These are phyloP conservation scores for Acacia melanoxylon DNA, from an alignment of 306 rosid genomes.

Conservation along the genomic window DNA sequence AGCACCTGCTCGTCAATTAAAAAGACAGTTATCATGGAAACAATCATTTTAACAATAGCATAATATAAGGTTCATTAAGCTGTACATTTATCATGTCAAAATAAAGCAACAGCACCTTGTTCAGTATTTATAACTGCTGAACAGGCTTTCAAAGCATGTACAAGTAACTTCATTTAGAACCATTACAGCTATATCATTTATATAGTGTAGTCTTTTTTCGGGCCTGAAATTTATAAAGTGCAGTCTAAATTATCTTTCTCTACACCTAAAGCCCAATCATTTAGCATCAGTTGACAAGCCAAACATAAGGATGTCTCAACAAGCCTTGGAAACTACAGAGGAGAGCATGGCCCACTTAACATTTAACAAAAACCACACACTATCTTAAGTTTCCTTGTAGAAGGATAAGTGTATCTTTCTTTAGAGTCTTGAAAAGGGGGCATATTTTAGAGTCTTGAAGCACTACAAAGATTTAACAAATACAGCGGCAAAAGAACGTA, in stretches of 20 bases:
- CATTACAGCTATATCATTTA: neutral
- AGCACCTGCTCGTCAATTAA: slow-evolving; percentile 64
- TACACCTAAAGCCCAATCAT: neutral
- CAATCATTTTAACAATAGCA: slow-evolving; percentile 3
- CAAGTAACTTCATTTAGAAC: neutral
- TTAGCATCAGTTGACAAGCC: neutral
- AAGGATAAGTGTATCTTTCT: slow-evolving; percentile 12
- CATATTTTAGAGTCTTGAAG: slow-evolving; percentile 21
- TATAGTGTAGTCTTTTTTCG: neutral
- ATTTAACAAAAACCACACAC: neutral
- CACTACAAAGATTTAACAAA: slow-evolving; percentile 10
- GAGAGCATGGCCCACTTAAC: neutral
- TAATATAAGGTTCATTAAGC: neutral
- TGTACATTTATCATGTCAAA: slow-evolving; percentile 12
- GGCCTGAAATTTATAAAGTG: neutral
- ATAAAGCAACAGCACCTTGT: neutral
- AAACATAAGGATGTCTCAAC: neutral
- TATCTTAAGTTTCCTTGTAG: neutral
- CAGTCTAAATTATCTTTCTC: neutral
- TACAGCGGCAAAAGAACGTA: slow-evolving; percentile 34
- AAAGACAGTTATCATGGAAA: slow-evolving; percentile 17
- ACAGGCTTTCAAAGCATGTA: neutral
- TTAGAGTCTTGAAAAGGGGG: slow-evolving; percentile 9
- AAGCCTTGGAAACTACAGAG: slow-evolving; percentile 4
- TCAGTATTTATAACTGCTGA: neutral